Evolutionary conservation across 257 asterid species (phyloP).

Genomic region (Leptodermis oblonga): DNA sequence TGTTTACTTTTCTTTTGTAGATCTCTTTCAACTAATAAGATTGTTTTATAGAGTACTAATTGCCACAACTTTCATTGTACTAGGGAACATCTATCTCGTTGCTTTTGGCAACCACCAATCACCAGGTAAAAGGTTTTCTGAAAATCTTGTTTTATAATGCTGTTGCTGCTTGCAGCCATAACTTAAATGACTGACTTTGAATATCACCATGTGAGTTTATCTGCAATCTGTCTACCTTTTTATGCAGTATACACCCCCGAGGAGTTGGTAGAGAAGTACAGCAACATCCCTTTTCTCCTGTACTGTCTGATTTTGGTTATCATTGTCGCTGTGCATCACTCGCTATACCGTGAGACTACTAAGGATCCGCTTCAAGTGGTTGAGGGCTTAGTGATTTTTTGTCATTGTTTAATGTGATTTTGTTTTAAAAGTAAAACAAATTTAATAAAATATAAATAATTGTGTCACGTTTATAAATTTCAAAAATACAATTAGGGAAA

Average conservation of each 20-base stretch:
- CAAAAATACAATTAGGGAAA: too few relatives aligned
- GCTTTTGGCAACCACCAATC: slow-evolving; percentile 99
- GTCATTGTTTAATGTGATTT: not conserved
- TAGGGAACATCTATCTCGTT: slow-evolving; percentile 93
- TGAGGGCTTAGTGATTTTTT: slow-evolving; percentile 17
- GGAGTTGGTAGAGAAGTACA: slow-evolving; percentile 88
- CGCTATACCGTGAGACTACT: slow-evolving; percentile 44
- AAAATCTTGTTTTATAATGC: slow-evolving; percentile 5
- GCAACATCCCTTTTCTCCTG: slow-evolving; percentile 70
- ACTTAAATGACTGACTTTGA: not conserved
- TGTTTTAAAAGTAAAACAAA: too few relatives aligned
- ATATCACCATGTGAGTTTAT: not conserved
- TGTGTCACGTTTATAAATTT: too few relatives aligned
- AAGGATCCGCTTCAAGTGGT: slow-evolving; percentile 10
- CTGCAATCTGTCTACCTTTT: not conserved
- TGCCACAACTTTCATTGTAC: slow-evolving; percentile 93
- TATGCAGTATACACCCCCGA: slow-evolving; percentile 82
- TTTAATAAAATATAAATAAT: too few relatives aligned
- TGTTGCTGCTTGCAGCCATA: not conserved
- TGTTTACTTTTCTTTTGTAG: not conserved
- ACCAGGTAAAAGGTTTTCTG: slow-evolving; percentile 56
- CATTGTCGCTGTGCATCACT: slow-evolving; percentile 65
- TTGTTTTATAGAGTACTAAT: slow-evolving; percentile 58
- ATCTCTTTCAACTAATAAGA: not conserved
- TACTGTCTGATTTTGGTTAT: slow-evolving; percentile 72